These are phyloP conservation scores for Sporothrix mexicana DNA, from an alignment of 2,329 filamentous ascomycete genomes.

Conservation along the genomic window DNA sequence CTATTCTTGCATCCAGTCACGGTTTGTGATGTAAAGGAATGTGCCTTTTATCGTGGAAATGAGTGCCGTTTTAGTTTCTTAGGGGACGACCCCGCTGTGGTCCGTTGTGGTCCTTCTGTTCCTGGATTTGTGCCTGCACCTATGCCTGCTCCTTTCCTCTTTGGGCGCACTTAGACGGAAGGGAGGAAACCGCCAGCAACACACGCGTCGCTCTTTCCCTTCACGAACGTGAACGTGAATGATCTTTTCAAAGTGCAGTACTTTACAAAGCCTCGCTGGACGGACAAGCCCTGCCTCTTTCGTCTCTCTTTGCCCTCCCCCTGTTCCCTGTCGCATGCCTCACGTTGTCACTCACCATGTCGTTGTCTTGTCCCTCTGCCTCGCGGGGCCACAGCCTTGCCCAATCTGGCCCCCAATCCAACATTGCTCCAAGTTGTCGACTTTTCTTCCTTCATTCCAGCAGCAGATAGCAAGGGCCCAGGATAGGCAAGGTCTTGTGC, in stretches of 20 bases:
- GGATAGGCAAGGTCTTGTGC: not conserved
- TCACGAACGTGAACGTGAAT: not conserved
- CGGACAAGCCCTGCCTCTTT: not conserved
- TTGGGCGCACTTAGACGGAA: not conserved
- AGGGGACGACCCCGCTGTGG: not conserved
- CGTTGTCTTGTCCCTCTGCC: not conserved
- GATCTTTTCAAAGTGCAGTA: not conserved
- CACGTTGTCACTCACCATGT: constrained; percentile 3
- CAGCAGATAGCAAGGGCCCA: not conserved
- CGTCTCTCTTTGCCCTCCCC: not conserved
- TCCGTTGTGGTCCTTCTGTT: not conserved
- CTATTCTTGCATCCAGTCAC: not conserved
- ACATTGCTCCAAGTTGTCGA: not conserved
- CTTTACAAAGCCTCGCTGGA: not conserved
- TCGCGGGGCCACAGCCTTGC: constrained; percentile 4
- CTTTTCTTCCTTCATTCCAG: constrained; percentile 16
- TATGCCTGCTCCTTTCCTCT: not conserved
- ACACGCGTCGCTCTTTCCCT: not conserved
- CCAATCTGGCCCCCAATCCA: not conserved
- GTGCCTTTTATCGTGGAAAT: constrained; percentile 10
- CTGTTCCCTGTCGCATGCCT: constrained; percentile 14
- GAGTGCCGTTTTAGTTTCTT: not conserved
- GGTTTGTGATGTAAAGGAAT: not conserved
- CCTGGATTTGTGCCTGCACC: constrained; percentile 9
- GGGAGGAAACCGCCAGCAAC: constrained; percentile 8